These are phyloP conservation scores for Dactylellina parvicollis DNA, from an alignment of 2,329 filamentous ascomycete species.

Conservation along the genomic window DNA sequence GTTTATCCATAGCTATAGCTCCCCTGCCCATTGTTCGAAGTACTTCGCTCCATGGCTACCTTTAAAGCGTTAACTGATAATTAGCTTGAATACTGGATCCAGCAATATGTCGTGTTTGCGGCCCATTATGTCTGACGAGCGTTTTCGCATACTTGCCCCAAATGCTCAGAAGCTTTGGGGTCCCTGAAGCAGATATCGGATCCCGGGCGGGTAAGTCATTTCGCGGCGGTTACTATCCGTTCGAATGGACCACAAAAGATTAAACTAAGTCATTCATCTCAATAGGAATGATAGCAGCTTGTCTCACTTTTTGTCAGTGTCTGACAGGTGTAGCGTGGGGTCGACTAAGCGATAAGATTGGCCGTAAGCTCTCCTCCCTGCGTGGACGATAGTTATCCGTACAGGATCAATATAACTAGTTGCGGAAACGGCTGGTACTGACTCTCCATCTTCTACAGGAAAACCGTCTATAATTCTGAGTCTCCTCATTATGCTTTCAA, in stretches of 20 bases:
- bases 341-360: conserved; percentile 63
- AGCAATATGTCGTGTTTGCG: conserved; percentile 32
- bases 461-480: conserved; percentile 86
- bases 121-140: conserved; percentile 36
- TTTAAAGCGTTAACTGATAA: conserved; percentile 1
- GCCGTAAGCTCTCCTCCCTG: conserved; percentile 3
- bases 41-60: no score
- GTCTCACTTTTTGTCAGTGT: conserved; percentile 84
- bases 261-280: neutral
- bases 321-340: conserved; percentile 91
- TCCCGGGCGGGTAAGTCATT: conserved; percentile 39
- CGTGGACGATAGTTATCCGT: neutral
- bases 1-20: no score
- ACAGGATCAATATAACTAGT: neutral
- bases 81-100: neutral
- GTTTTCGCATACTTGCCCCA: conserved; percentile 30
- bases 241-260: neutral
- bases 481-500: conserved; percentile 82
- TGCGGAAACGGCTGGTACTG: no score
- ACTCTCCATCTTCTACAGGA: conserved; percentile 69
- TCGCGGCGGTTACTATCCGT: no score
- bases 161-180: conserved; percentile 38
- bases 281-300: conserved; percentile 58
- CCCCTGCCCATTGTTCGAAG: no score
- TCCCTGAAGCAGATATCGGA: conserved; percentile 27